Base-by-base conservation (phyloP, 2,329 filamentous ascomycete genomes). In the Talaromyces sp. region DNA sequence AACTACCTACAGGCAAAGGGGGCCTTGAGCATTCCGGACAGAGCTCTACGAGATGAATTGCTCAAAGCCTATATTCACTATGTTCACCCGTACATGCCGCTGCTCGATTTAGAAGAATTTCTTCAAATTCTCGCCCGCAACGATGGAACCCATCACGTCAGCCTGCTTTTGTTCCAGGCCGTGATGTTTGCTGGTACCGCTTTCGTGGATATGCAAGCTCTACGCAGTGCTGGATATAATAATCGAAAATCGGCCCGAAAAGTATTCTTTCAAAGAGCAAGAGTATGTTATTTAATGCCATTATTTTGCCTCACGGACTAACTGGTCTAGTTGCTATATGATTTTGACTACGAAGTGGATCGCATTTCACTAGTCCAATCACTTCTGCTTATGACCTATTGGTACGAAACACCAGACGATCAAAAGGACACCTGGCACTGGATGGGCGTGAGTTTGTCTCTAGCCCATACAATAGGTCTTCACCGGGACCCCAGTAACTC, bases 361-460 rank as follows among this genome's bases (percentile, higher is more conserved):
- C 91, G 93, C 61, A 89, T 97, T 65, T 88, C 92, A 22, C 85
- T 97, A 27, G 92, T 97, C 17, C 94, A 97, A 78, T 90, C 91
- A 4, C 83, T 97, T 25, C 83, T 97, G 27, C 84, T 97, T 67
- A 93, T 97, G 91, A 97, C 93, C 3, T 97, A 96, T 77, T 98
- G 94, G 91, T 97, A 97, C 76, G 93, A 97, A 78, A 96, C 92
- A 13, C 93, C 93, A 0, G 93, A 97, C 78, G 94, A 97, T 76
- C 92, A 97, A 75, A 97, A 97, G 78, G 94, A 97, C 76, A 97
- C 93, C 54, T 97, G 94, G 91, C 93, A 97, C 75, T 97, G 93
- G 94, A 96, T 97, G 91, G 94, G 94, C 19, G 92, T 97, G 43
- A 94, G 93, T 49, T 91, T 96, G 67, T 97, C 93, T 13, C 83